Evolutionary conservation across 2,329 filamentous ascomycete species (phyloP), one percentile per base, ranked within the genome.

Genomic region (Keithomyces neogunnii): DNA sequence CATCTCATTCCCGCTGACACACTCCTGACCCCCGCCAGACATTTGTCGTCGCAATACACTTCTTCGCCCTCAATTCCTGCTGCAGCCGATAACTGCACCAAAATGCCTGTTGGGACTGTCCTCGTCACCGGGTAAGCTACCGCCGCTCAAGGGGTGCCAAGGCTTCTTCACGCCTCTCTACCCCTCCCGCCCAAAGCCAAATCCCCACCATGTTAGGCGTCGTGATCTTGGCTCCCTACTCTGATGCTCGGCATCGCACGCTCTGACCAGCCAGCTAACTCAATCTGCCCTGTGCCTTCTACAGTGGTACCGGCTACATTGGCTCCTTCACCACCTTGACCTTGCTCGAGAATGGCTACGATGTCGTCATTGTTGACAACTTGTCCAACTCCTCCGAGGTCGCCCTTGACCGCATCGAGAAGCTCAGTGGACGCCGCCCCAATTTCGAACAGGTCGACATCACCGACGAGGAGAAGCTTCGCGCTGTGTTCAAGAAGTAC

Each of bases 281-380:
- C 13, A 40, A 36, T 5, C 46, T 28, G 46, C 33, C 11, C 11
- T 42, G 7, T 28, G 38, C n/a, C 19, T 19, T 26, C 40, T 45
- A 54, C 68, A 96, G 93, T 80, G 93, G 93, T 66, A 96, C 91
- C 59, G 93, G 93, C 75, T 99, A 99, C 79, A 99, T 99, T 72
- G 93, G 93, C 69, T 97, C 92, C 48, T 97, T 97, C 78, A 99
- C 93, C 55, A 78, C 88, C 51, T 84, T 99, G 48, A 86, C 90
- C 50, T 88, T 99, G 30, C 88, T 99, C 60, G 80, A 96, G 67
- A 88, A 93, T 65, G 91, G 85, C 69, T 97, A 97, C 80, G 85
- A 97, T 69, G 93, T 99, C 57, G 87, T 99, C 68, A 89, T 99
- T 58, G 85, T 93, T 60, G 93, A 99, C 76, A 97, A 84, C 73